Conservation (phyloP, 2,329 filamentous ascomycete species). For the Neocatenulostroma microsporum region DNA sequence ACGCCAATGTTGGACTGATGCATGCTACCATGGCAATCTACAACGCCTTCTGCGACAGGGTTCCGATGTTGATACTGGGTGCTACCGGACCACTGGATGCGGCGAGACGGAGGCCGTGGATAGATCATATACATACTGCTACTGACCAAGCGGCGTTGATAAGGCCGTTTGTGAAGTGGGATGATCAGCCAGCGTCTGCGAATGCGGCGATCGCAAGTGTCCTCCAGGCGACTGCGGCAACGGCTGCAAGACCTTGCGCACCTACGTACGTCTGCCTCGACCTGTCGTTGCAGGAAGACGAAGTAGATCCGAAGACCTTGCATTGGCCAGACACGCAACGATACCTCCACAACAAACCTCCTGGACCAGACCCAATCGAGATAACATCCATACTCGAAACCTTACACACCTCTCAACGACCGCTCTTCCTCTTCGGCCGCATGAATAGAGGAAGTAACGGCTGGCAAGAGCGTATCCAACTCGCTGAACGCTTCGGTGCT, state of each 20-base stretch:
- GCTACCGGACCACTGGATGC: constrained; percentile 15
- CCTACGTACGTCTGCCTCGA: constrained; percentile 15
- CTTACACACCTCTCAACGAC: constrained; percentile 9
- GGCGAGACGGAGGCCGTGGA: constrained; percentile 12
- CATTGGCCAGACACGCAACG: constrained; percentile 10
- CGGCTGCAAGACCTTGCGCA: constrained; percentile 12
- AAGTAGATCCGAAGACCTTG: constrained; percentile 7
- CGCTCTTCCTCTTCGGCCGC: constrained; percentile 15
- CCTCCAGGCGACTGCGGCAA: constrained; percentile 10
- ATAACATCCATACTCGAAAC: constrained; percentile 5
- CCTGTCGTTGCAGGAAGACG: constrained; percentile 13
- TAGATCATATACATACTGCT: constrained; percentile 16
- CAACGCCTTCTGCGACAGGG: constrained; percentile 15
- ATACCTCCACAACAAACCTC: constrained; percentile 8
- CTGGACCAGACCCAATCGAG: constrained; percentile 10
- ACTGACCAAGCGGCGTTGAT: constrained; percentile 15
- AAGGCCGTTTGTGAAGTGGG: constrained; percentile 13
- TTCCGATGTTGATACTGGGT: constrained; percentile 13
- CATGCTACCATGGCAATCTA: constrained; percentile 17
- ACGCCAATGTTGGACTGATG: constrained; percentile 16
- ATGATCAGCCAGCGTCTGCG: constrained; percentile 14
- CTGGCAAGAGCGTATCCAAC: constrained; percentile 12
- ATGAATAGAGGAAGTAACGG: constrained; percentile 2
- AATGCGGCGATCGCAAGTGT: constrained; percentile 13
- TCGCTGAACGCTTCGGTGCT: constrained; percentile 14